phyloP scores from a whole-genome alignment of 768 basidiomycete species.

The Nevesoporus exiguus region DNA sequence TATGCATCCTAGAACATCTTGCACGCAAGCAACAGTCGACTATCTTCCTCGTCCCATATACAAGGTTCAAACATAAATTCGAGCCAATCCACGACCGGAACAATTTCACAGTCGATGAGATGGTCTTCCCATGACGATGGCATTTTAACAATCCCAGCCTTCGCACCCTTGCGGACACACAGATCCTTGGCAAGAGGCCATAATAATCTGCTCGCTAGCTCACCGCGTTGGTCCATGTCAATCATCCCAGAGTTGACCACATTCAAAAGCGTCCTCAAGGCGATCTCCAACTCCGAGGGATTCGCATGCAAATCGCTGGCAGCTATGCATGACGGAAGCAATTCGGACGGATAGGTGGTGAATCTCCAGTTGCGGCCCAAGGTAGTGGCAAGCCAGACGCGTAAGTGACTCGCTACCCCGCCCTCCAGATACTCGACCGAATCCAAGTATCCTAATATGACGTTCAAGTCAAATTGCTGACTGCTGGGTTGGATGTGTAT shows the following conservation, averaged over 20 bases:
- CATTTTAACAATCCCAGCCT: background rate
- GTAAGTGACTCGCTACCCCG: too few relatives aligned
- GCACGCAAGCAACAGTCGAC: background rate
- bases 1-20: constrained; percentile 7
- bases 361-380: too few relatives aligned
- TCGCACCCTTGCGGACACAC: background rate
- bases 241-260: constrained; percentile 8
- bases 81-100: constrained; percentile 12
- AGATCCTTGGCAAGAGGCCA: constrained; percentile 7
- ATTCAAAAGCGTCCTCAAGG: too few relatives aligned
- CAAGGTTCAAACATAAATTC: constrained; percentile 10
- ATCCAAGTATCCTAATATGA: constrained; percentile 2
- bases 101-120: constrained; percentile 8
- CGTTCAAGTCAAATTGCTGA: constrained; percentile 4
- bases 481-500: background rate
- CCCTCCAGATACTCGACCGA: constrained; percentile 1
- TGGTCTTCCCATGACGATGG: too few relatives aligned
- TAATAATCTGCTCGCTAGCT: too few relatives aligned
- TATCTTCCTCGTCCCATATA: too few relatives aligned
- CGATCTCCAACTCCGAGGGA: background rate
- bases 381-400: too few relatives aligned
- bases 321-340: constrained; percentile 10
- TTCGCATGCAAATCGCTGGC: background rate
- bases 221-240: background rate
- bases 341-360: too few relatives aligned